Percentiles rank a stretch among this genome's conserved stretches.
Conservation (phyloP, 1,139 yeast species). For the Geotrichum australiense region DNA sequence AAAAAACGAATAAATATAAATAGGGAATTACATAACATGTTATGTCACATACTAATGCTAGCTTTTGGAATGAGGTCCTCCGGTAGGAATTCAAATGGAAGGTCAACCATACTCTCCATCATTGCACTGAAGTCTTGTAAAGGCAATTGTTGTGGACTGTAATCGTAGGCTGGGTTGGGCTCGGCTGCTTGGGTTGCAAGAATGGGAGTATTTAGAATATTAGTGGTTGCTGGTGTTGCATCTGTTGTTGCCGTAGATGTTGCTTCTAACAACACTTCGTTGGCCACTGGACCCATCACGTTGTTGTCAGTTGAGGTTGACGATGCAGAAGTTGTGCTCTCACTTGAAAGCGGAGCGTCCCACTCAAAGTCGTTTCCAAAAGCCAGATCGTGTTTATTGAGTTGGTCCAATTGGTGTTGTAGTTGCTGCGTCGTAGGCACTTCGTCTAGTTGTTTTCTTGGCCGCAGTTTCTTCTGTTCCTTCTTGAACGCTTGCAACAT, state of each 20-base stretch:
- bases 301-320: background rate
- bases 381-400: background rate
- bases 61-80: constrained; percentile 4
- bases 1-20: background rate
- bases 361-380: constrained; percentile 1
- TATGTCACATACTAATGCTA: background rate
- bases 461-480: constrained; percentile 3
- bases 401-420: constrained; percentile 1
- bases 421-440: background rate
- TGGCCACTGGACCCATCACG: background rate
- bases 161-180: background rate
- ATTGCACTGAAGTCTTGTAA: background rate
- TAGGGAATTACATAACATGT: background rate
- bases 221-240: background rate
- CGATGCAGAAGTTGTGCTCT: background rate
- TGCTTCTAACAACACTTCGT: background rate
- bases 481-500: constrained; percentile 4
- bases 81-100: background rate
- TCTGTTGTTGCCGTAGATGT: background rate
- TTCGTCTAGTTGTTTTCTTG: constrained; percentile 11
- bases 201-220: background rate
- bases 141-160: background rate
- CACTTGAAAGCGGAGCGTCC: background rate
- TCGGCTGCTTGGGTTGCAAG: background rate
- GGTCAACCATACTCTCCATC: constrained; percentile 5